A percentile compares a stretch with the other conserved stretches of the same genome.
phyloP scores from a whole-genome alignment of 768 basidiomycete species.

The Hygrophorus pudorinus region DNA sequence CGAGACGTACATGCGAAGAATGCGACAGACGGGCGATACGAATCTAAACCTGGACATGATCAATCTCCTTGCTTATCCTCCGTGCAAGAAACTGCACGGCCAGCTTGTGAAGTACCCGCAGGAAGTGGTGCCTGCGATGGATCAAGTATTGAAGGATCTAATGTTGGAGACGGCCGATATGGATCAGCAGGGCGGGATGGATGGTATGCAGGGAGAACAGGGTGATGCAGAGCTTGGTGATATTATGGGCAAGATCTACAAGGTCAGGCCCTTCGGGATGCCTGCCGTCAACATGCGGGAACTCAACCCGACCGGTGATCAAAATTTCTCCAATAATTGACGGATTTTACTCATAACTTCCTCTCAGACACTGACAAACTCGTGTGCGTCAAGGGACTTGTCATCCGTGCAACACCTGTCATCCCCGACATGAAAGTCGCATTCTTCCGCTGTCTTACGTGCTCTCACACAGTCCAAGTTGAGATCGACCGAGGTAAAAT shows the following conservation, averaged over 20 bases:
- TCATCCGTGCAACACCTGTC: slow-evolving; percentile 94
- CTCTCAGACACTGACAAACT: slow-evolving; percentile 91
- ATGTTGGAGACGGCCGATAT: slow-evolving; percentile 83
- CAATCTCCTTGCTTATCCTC: slow-evolving; percentile 82
- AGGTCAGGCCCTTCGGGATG: slow-evolving; percentile 86
- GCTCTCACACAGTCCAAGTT: slow-evolving; percentile 93
- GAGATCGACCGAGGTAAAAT: slow-evolving; percentile 99
- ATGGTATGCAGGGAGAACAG: slow-evolving; percentile 66
- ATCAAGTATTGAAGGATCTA: slow-evolving; percentile 88
- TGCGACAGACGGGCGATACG: slow-evolving; percentile 88
- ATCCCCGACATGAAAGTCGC: slow-evolving; percentile 99
- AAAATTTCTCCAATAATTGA: not conserved
- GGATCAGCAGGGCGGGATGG: slow-evolving; percentile 60
- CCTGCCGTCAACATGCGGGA: slow-evolving; percentile 87
- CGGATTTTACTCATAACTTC: not conserved
- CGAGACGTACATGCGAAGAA: slow-evolving; percentile 69
- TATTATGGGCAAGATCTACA: slow-evolving; percentile 82
- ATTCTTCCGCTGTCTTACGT: slow-evolving; percentile 95
- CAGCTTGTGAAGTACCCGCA: slow-evolving; percentile 93
- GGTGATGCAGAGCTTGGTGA: slow-evolving; percentile 84
- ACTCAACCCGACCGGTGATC: slow-evolving; percentile 80
- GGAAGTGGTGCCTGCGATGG: slow-evolving; percentile 95
- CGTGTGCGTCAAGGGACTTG: slow-evolving; percentile 90
- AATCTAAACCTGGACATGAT: slow-evolving; percentile 85
- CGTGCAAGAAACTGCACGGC: slow-evolving; percentile 68